These are phyloP conservation scores for Cerioporus squamosus DNA, from an alignment of 1,284 basidiomycete genomes.

Conservation along the genomic window DNA sequence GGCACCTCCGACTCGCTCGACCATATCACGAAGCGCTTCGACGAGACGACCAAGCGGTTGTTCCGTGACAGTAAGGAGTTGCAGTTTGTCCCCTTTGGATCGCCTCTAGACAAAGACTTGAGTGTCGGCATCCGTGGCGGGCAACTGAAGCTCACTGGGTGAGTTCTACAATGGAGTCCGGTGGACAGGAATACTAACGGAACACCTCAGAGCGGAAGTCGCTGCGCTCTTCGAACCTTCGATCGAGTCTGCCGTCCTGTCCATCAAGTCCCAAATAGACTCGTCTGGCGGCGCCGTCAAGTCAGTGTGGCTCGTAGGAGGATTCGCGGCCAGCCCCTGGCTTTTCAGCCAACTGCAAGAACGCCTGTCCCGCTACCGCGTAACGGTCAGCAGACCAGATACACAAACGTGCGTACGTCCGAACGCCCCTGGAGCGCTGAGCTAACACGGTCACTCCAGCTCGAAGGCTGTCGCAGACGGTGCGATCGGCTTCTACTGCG, in stretches of 20 bases:
- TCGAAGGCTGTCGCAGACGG: conserved; percentile 84
- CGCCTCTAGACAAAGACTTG: conserved; percentile 73
- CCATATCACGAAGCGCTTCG: conserved; percentile 74
- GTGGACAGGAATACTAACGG: no score
- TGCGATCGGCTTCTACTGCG: conserved; percentile 80
- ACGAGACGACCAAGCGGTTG: conserved; percentile 78
- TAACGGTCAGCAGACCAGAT: conserved; percentile 74
- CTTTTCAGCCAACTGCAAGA: conserved; percentile 75
- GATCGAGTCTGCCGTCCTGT: conserved; percentile 66
- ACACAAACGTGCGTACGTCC: conserved; percentile 63
- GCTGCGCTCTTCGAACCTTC: conserved; percentile 78
- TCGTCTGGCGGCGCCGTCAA: conserved; percentile 68
- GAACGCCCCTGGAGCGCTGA: no score
- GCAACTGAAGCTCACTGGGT: conserved; percentile 74
- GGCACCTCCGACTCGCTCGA: conserved; percentile 70
- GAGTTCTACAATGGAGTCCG: conserved; percentile 20
- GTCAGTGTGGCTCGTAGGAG: conserved; percentile 81
- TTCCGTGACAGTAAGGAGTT: conserved; percentile 69
- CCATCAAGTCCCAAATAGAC: conserved; percentile 73
- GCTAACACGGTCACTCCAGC: conserved; percentile 39
- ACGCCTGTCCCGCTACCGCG: conserved; percentile 54
- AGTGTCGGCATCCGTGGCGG: conserved; percentile 71
- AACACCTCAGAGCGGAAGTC: conserved; percentile 52
- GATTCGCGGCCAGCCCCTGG: conserved; percentile 81
- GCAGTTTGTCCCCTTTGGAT: conserved; percentile 78